Conservation (phyloP, 805 yeast species). For the Zygosaccharomyces siamensis region DNA sequence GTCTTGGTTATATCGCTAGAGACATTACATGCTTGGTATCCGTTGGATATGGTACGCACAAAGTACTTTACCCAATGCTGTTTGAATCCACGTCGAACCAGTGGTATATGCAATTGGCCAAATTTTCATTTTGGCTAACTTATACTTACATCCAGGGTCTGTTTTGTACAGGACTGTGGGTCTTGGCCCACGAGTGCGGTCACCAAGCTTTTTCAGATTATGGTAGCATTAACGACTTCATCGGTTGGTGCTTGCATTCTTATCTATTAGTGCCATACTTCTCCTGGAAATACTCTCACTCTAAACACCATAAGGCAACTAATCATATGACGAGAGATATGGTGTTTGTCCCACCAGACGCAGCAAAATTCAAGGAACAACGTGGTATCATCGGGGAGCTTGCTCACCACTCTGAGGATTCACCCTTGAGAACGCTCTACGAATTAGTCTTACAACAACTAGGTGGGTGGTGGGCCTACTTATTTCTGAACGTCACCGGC, state of each 20-base stretch:
- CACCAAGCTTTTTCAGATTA: slow-evolving; percentile 80
- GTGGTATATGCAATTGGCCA: slow-evolving; percentile 23
- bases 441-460: slow-evolving; percentile 61
- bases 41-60: slow-evolving; percentile 44
- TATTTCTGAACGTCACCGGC: slow-evolving; percentile 70
- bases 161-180: slow-evolving; percentile 77
- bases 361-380: slow-evolving; percentile 46
- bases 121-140: slow-evolving; percentile 55
- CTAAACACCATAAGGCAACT: slow-evolving; percentile 87
- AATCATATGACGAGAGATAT: slow-evolving; percentile 78
- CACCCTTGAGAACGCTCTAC: slow-evolving; percentile 62
- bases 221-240: slow-evolving; percentile 65
- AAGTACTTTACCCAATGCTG: slow-evolving; percentile 15
- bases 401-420: slow-evolving; percentile 59
- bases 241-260: slow-evolving; percentile 82
- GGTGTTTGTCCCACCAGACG: slow-evolving; percentile 75
- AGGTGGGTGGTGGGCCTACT: slow-evolving; percentile 71
- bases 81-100: slow-evolving; percentile 5
- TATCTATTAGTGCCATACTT: slow-evolving; percentile 77
- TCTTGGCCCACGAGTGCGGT: slow-evolving; percentile 88
- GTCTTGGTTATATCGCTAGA: slow-evolving; percentile 62
- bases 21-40: slow-evolving; percentile 50
- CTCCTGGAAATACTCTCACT: slow-evolving; percentile 80
- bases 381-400: slow-evolving; percentile 37
- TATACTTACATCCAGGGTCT: slow-evolving; percentile 56